Evolutionary conservation across 2,329 filamentous ascomycete genomes (phyloP), one percentile per base, ranked within the genome.

Genomic region (Aureobasidium uvarum): DNA sequence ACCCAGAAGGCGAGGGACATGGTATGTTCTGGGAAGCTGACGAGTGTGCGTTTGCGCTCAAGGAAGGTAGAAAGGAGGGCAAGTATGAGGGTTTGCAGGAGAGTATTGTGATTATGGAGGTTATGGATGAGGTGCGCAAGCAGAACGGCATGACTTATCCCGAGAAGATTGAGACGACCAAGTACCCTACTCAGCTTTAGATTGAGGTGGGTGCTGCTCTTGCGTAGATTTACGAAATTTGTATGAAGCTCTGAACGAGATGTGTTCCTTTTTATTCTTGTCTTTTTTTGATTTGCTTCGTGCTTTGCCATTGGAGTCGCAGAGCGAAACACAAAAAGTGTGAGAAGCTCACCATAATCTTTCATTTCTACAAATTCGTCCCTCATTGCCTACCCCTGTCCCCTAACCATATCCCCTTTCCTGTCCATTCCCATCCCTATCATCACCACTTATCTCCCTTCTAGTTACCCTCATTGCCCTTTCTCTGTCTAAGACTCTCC

Each of bases 1-100:
- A 80, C 38, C 78, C 84, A 66, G 85, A 86, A 33, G 83, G 81
- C 16, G 77, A 81, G 70, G 91, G 91, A 13, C 88, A 91, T 69
- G 92, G 91, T 58, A 95, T 96, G 90, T 95, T 91, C 79, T 94
- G 89, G 89, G 89, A 93, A 76, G 91, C 91, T 1, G 90, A 93
- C 74, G 90, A 92, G 80, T 89, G 86, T 69, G 90, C 88, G 33
- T 82, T 87, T 52, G 91, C 89, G 70, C 74, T 96, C 66, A 82
- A 89, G 50, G 91, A 95, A 74, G 90, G 91, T 25, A 86, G 86
- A 77, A 84, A 88, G 72, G 88, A 96, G 81, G 92, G 91, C 74
- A 82, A 84, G 55, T 83, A 83, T 14, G 79, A 95, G 77, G 86
- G 88, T 23, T 85, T 86, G 81, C 83, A 85, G 52, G 92, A 96